Evolutionary conservation across 306 rosid species (phyloP).

Genomic region (Vachellia pachyceras): DNA sequence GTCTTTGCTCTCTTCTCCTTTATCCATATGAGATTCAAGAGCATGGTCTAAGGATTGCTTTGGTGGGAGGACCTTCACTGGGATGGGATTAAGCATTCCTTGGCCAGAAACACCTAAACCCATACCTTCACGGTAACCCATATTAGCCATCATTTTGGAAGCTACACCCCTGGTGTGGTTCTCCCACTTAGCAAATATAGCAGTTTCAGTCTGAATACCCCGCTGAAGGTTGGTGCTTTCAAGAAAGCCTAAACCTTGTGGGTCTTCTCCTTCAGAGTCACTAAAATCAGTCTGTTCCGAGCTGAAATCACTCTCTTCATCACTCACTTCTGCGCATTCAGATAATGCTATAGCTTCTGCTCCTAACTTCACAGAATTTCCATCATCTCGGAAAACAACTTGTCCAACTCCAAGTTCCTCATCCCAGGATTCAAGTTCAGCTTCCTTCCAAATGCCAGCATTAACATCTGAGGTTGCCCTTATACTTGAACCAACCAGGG

Average conservation of each 20-base stretch:
- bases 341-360: slow-evolving; percentile 68
- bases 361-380: slow-evolving; percentile 72
- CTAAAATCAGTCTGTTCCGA: slow-evolving; percentile 64
- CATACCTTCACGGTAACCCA: slow-evolving; percentile 91
- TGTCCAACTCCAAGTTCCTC: slow-evolving; percentile 63
- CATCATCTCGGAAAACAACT: slow-evolving; percentile 86
- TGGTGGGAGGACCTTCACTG: slow-evolving; percentile 80
- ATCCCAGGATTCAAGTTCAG: slow-evolving; percentile 92
- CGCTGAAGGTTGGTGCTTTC: slow-evolving; percentile 68
- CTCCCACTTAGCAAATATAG: slow-evolving; percentile 94
- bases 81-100: slow-evolving; percentile 79
- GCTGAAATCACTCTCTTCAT: slow-evolving; percentile 68
- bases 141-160: slow-evolving; percentile 97
- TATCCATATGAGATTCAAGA: slow-evolving; percentile 54
- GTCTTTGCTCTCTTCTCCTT: slow-evolving; percentile 49
- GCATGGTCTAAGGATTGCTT: slow-evolving; percentile 94
- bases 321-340: slow-evolving; percentile 64
- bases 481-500: slow-evolving; percentile 76
- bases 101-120: slow-evolving; percentile 93
- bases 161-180: slow-evolving; percentile 95
- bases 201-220: slow-evolving; percentile 86
- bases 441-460: slow-evolving; percentile 83
- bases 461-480: slow-evolving; percentile 74
- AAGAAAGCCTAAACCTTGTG: slow-evolving; percentile 83
- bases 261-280: slow-evolving; percentile 64